Conservation (phyloP, 345 rosid species). For the Microcos paniculata region DNA sequence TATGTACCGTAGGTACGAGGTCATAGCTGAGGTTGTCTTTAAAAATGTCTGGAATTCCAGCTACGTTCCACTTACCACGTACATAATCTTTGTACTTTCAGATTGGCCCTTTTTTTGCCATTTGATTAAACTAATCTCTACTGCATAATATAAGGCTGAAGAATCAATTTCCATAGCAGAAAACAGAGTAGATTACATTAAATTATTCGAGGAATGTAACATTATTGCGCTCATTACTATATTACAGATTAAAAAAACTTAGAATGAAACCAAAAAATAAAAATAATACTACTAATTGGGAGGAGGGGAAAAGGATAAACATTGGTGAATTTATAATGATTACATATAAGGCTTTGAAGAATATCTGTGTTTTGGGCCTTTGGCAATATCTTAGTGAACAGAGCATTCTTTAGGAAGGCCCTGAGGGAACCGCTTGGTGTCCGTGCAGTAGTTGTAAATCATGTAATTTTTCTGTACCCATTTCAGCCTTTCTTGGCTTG, state of each 20-base stretch:
- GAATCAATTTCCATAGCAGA: neutral
- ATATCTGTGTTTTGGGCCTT: neutral
- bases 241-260: neutral
- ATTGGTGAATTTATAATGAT: no score
- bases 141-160: neutral
- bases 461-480: conserved; percentile 17
- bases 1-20: neutral
- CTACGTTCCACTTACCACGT: neutral
- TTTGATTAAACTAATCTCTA: neutral
- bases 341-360: neutral
- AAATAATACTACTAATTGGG: neutral
- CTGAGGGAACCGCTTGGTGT: neutral
- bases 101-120: neutral
- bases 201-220: neutral
- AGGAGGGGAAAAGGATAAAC: neutral
- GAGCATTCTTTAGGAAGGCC: conserved; percentile 10
- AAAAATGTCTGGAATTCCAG: neutral
- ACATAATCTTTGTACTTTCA: neutral
- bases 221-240: neutral
- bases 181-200: neutral
- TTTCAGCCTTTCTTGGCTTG: conserved; percentile 7
- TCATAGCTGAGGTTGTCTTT: neutral
- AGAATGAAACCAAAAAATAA: neutral
- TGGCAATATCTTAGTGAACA: neutral
- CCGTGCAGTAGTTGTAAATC: neutral